Conservation (phyloP, 257 asterid genomes). For the Leonotis leonurus region DNA sequence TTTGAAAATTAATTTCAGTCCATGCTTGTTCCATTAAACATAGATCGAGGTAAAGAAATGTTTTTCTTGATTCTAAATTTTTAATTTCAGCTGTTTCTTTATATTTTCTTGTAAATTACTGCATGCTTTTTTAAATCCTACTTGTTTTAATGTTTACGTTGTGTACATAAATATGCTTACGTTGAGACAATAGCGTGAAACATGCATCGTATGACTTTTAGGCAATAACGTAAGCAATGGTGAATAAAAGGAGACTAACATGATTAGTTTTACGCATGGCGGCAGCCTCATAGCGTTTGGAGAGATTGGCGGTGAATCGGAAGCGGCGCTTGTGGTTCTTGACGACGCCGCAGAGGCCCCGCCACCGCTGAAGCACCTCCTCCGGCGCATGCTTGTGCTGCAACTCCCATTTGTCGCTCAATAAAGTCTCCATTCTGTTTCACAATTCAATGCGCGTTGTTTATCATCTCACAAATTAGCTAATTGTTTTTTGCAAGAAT, state of each 20-base stretch:
- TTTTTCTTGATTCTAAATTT: no score
- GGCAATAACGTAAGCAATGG: no score
- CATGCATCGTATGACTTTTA: no score
- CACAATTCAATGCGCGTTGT: neutral
- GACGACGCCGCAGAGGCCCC: conserved; percentile 84
- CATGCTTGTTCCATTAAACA: no score
- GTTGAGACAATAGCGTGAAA: no score
- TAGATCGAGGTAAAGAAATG: no score
- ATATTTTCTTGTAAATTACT: no score
- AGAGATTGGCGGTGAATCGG: conserved; percentile 84
- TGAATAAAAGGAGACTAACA: conserved; percentile 18
- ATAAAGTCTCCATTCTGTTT: conserved; percentile 54
- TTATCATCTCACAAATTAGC: neutral
- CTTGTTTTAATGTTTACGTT: no score
- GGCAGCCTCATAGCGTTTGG: conserved; percentile 84
- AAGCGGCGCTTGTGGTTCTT: conserved; percentile 88
- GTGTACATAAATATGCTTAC: no score
- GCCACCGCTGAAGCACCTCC: conserved; percentile 74
- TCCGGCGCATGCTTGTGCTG: conserved; percentile 64
- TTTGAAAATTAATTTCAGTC: no score
- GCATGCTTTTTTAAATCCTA: no score
- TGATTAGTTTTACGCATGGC: conserved; percentile 87
- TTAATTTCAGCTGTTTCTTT: no score
- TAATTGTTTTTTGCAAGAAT: neutral
- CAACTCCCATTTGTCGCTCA: conserved; percentile 83